phyloP scores from a whole-genome alignment of 2,329 filamentous ascomycete genomes.

The Camptophora hylomeconis region DNA sequence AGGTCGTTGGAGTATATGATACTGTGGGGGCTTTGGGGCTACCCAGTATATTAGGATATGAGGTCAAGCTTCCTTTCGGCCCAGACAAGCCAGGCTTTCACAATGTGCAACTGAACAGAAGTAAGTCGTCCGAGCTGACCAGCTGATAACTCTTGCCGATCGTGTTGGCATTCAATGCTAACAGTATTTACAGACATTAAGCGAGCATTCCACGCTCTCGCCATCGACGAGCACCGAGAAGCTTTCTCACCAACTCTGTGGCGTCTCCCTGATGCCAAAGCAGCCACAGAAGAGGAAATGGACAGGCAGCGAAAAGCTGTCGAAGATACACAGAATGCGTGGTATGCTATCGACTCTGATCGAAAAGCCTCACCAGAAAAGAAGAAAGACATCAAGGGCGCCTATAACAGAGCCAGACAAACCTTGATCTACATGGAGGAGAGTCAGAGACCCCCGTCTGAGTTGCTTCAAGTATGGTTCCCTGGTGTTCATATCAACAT shows the following conservation, averaged over 20 bases:
- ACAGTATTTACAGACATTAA: constrained; percentile 20
- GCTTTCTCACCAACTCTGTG: constrained; percentile 21
- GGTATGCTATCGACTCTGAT: no score
- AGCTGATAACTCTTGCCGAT: constrained; percentile 5
- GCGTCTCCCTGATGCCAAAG: constrained; percentile 19
- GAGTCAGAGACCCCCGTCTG: constrained; percentile 12
- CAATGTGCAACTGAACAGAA: constrained; percentile 2
- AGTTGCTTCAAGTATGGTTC: constrained; percentile 36
- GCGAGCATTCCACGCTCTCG: constrained; percentile 22
- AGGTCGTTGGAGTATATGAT: constrained; percentile 22
- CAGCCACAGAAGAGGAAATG: constrained; percentile 11
- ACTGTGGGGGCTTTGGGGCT: constrained; percentile 22
- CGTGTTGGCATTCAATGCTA: no score
- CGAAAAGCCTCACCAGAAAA: no score
- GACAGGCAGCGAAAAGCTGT: no score
- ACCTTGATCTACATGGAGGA: no score
- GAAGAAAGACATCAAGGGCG: no score
- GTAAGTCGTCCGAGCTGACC: background rate
- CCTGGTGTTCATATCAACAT: constrained; percentile 33
- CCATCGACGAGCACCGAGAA: constrained; percentile 20
- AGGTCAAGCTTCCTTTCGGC: constrained; percentile 8
- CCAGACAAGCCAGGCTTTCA: background rate
- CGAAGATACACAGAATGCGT: no score
- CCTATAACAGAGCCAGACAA: no score
- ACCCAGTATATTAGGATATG: constrained; percentile 13